Conservation (phyloP, 2,329 filamentous ascomycete species). For the Penicillium verrucosum region DNA sequence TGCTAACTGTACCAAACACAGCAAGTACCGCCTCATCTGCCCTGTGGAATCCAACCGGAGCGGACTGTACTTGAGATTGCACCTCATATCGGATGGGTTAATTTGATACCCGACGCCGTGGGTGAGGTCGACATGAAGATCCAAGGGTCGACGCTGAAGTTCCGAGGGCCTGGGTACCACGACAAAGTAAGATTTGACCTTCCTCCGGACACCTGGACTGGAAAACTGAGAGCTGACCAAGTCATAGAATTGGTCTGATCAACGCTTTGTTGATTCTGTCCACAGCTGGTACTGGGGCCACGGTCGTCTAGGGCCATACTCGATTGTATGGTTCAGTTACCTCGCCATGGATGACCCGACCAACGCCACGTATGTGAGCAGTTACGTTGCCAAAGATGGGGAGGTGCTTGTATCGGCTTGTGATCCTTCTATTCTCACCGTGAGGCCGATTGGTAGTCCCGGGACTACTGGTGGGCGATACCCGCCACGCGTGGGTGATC, state of each 20-base stretch:
- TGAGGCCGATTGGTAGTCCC: slow-evolving; percentile 10
- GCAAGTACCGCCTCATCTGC: slow-evolving; percentile 12
- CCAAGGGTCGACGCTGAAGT: slow-evolving; percentile 30
- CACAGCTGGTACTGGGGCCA: slow-evolving; percentile 49
- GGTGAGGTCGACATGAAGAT: slow-evolving; percentile 32
- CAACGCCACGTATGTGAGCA: slow-evolving; percentile 26
- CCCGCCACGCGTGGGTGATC: slow-evolving; percentile 18
- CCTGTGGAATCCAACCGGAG: slow-evolving; percentile 12
- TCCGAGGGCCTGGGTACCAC: slow-evolving; percentile 45
- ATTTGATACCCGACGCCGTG: slow-evolving; percentile 36
- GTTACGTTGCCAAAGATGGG: slow-evolving; percentile 33
- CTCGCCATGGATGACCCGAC: slow-evolving; percentile 21
- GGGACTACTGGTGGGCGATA: slow-evolving; percentile 14
- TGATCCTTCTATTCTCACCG: slow-evolving; percentile 7
- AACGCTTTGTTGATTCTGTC: slow-evolving; percentile 33
- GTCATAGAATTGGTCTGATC: slow-evolving; percentile 44
- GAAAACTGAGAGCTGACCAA: neutral
- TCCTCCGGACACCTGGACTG: neutral
- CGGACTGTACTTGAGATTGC: slow-evolving; percentile 12
- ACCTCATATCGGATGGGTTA: slow-evolving; percentile 41
- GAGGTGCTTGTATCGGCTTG: slow-evolving; percentile 29
- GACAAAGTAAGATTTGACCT: slow-evolving; percentile 37
- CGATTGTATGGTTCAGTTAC: slow-evolving; percentile 46
- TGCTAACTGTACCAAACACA: neutral
- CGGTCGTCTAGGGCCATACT: slow-evolving; percentile 41